Conservation (phyloP, 139 green algal genomes). For the Picochlorum sp. region DNA sequence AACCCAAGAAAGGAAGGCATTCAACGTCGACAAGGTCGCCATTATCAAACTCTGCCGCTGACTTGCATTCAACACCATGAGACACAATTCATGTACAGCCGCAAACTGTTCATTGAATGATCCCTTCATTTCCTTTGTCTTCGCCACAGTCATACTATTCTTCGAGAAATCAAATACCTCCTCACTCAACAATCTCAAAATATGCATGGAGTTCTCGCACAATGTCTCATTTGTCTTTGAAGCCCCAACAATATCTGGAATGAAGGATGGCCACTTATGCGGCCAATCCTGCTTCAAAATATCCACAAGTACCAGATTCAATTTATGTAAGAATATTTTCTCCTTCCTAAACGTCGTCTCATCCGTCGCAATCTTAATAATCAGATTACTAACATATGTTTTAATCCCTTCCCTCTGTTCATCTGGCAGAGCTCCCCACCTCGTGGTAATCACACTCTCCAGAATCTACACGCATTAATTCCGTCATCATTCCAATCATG, state of each 20-base stretch:
- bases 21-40: constrained; percentile 77
- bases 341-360: constrained; percentile 57
- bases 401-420: constrained; percentile 61
- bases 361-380: constrained; percentile 82
- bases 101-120: constrained; percentile 93
- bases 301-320: constrained; percentile 93
- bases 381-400: constrained; percentile 79
- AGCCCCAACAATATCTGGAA: constrained; percentile 89
- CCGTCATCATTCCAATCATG: not conserved
- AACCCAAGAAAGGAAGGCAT: constrained; percentile 91
- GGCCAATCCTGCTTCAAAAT: constrained; percentile 92
- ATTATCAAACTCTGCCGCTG: constrained; percentile 33
- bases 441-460: constrained; percentile 86
- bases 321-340: constrained; percentile 78
- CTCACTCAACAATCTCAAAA: constrained; percentile 92
- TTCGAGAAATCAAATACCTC: constrained; percentile 98
- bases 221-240: constrained; percentile 86
- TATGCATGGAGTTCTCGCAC: constrained; percentile 98
- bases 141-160: constrained; percentile 86
- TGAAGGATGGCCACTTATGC: constrained; percentile 81
- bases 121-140: constrained; percentile 93
- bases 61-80: constrained; percentile 79
- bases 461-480: constrained; percentile 64
- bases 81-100: constrained; percentile 90
- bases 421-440: constrained; percentile 87